These are phyloP conservation scores for Pythium sukuiense DNA, from an alignment of 352 stramenopile genomes.

Conservation along the genomic window DNA sequence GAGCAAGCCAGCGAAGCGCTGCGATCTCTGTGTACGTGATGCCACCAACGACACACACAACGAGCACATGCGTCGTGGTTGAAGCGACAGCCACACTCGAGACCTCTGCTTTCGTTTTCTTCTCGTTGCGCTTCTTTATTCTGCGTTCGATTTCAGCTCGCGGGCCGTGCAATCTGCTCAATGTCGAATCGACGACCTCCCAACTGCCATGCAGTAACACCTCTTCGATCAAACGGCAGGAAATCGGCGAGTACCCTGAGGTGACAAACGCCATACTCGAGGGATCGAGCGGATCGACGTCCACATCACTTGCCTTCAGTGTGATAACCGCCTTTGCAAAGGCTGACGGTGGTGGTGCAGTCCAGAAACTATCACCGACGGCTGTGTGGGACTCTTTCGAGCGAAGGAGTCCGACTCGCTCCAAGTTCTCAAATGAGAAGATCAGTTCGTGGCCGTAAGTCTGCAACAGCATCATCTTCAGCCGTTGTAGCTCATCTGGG, in stretches of 20 bases:
- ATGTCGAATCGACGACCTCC: conserved; percentile 44
- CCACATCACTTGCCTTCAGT: conserved; percentile 53
- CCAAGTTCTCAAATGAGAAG: conserved; percentile 69
- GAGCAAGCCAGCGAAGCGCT: conserved; percentile 67
- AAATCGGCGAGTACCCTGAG: conserved; percentile 68
- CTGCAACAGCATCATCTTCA: conserved; percentile 63
- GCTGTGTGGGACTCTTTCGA: conserved; percentile 17
- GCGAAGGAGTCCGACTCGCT: conserved; percentile 48
- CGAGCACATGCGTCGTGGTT: conserved; percentile 46
- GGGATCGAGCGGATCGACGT: conserved; percentile 56
- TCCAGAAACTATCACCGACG: neutral
- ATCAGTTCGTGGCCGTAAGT: conserved; percentile 75
- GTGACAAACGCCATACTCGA: conserved; percentile 69
- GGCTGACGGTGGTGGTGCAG: neutral
- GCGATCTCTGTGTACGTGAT: conserved; percentile 75
- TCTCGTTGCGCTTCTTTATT: neutral
- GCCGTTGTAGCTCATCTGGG: conserved; percentile 32
- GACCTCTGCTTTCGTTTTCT: neutral
- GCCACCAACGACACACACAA: conserved; percentile 71
- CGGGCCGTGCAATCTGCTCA: conserved; percentile 54
- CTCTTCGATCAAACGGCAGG: conserved; percentile 65
- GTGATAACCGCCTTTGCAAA: conserved; percentile 12
- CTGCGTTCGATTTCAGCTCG: conserved; percentile 49
- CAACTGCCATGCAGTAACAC: conserved; percentile 53
- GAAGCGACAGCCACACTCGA: neutral